A percentile compares a stretch with the other conserved stretches of the same genome.
These are phyloP conservation scores for Aspergillus brasiliensis DNA, from an alignment of 2,329 filamentous ascomycete species.

Conservation along the genomic window DNA sequence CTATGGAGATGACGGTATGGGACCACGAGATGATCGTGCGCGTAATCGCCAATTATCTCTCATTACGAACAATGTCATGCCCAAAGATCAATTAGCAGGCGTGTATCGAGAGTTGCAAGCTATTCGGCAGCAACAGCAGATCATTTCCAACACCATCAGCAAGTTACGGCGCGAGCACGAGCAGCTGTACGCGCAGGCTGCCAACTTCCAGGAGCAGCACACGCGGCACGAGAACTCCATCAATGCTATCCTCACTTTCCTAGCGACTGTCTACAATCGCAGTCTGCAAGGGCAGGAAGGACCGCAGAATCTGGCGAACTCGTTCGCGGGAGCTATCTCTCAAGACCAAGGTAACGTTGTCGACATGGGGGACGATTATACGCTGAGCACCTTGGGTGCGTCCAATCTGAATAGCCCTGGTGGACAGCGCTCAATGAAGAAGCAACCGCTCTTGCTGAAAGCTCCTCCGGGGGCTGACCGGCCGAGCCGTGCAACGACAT, in stretches of 20 bases:
- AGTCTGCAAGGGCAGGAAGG: conserved; percentile 82
- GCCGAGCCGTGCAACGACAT: conserved; percentile 35
- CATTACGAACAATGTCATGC: conserved; percentile 47
- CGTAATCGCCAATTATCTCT: conserved; percentile 48
- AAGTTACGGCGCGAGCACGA: conserved; percentile 83
- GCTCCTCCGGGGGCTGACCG: conserved; percentile 40
- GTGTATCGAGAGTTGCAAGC: conserved; percentile 79
- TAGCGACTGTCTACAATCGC: conserved; percentile 94
- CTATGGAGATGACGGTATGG: conserved; percentile 45
- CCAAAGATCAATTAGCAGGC: conserved; percentile 72
- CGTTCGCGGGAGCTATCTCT: conserved; percentile 76
- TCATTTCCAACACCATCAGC: conserved; percentile 80
- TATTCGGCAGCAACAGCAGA: conserved; percentile 80
- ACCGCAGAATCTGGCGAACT: conserved; percentile 76
- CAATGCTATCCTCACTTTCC: conserved; percentile 95
- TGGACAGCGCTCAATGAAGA: conserved; percentile 47
- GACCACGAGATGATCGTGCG: conserved; percentile 37
- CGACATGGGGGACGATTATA: conserved; percentile 60
- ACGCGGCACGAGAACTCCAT: conserved; percentile 98
- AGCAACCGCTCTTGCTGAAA: conserved; percentile 50
- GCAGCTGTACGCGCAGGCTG: conserved; percentile 82
- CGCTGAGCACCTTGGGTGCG: conserved; percentile 38
- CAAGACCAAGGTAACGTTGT: conserved; percentile 63
- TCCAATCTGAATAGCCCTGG: conserved; percentile 36
- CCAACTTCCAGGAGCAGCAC: conserved; percentile 86